These are phyloP conservation scores for Rhodotorula taiwanensis DNA, from an alignment of 768 basidiomycete genomes.

Conservation along the genomic window DNA sequence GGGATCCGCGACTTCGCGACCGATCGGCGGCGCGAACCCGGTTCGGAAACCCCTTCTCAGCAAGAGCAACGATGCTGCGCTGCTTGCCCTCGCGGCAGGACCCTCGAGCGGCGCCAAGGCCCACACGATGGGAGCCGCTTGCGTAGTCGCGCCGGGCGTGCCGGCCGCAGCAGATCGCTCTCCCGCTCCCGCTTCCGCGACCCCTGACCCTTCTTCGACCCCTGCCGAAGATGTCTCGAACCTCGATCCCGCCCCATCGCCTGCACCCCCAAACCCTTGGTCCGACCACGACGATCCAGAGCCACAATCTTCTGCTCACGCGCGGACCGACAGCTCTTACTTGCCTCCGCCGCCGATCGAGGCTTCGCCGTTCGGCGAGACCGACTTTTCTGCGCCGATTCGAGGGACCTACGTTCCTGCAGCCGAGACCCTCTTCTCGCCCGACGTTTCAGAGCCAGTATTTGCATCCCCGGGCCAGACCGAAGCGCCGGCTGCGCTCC, in stretches of 20 bases:
- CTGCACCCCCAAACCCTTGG: neutral
- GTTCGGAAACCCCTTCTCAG: neutral
- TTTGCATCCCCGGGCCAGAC: too few relatives aligned
- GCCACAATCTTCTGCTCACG: too few relatives aligned
- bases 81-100: neutral
- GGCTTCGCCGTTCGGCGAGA: neutral
- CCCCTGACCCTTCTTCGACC: neutral
- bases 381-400: too few relatives aligned
- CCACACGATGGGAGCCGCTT: neutral
- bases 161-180: too few relatives aligned
- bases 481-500: too few relatives aligned
- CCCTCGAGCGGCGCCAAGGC: neutral
- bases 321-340: too few relatives aligned
- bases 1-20: too few relatives aligned
- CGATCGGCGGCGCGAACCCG: too few relatives aligned
- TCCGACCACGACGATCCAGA: too few relatives aligned
- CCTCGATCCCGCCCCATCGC: neutral
- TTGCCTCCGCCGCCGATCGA: conserved; percentile 6
- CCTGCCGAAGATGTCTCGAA: neutral
- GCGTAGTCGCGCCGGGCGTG: neutral
- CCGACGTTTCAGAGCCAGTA: too few relatives aligned
- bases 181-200: neutral
- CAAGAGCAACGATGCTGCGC: neutral
- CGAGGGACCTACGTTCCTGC: too few relatives aligned
- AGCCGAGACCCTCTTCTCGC: too few relatives aligned